Evolutionary conservation across 192 early-diverging fungal species (phyloP), one percentile per base, ranked within the genome.

Genomic region (Chytriomyces hyalinus): DNA sequence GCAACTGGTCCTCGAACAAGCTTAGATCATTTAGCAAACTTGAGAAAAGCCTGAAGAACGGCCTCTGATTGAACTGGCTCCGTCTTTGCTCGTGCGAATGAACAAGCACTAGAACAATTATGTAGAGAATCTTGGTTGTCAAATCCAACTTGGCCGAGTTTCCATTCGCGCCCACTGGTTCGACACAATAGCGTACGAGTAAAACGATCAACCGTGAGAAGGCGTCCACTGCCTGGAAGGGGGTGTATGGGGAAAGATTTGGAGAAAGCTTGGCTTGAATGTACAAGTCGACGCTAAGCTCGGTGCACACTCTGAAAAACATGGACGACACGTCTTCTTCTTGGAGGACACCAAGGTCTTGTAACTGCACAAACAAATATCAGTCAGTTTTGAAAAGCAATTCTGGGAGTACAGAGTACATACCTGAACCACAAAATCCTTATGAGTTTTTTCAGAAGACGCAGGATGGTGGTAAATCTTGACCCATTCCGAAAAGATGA

Each of bases 181-280:
- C 90, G 5, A 82, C 88, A 78, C 91, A 90, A 70, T 93, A 89
- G 65, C 94, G 92, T 59, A 94, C 88, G 48, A 97, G 79, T 13
- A 92, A 86, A 6, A 98, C 91, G 17, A 96, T 91, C 28, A 99
- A 82, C 59, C 92, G 92, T 2, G 95, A 93, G 72, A 97, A 94
- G 6, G 98, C 97, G 80, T 99, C 97, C 3, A 97, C 91, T 2
- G 94, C 92, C 67, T 94, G 91, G 83, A 93, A 95, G n/a, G 85
- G 78, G 7, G 50, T 26, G 15, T 51, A 48, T n/a, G 83, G 75
- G 6, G 89, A 85, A 0, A 84, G 77, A 6, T 81, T 76, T 11
- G 87, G 84, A 3, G 73, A 51, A 11, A 80, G 44, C 43, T 78
- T 69, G 20, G 81, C 47, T n/a, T 86, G 87, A 67, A 83, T 82